Percentiles rank a stretch among this genome's conserved stretches.
Conservation (phyloP, 768 basidiomycete genomes). For the Lactarius sp. region DNA sequence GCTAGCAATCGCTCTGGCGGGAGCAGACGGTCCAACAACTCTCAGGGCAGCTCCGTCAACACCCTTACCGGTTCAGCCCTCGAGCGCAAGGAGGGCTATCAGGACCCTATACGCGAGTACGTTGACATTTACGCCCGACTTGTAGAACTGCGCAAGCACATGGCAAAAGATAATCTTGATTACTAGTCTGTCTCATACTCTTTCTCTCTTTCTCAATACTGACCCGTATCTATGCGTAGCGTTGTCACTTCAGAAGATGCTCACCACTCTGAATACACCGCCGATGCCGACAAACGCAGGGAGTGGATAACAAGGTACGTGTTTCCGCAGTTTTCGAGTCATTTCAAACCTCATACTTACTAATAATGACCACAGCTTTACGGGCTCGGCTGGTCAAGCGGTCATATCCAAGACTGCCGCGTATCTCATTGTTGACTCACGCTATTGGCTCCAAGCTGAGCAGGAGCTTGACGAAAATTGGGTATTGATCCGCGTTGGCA, state of each 20-base stretch:
- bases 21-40: conserved; percentile 19
- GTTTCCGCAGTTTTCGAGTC: not conserved
- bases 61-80: conserved; percentile 28
- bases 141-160: conserved; percentile 21
- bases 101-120: conserved; percentile 24
- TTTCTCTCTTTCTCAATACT: conserved; percentile 9
- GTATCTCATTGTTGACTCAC: conserved; percentile 73
- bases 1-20: conserved; percentile 19
- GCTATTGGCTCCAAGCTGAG: conserved; percentile 78
- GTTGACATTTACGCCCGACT: conserved; percentile 27
- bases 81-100: conserved; percentile 27
- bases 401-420: conserved; percentile 62
- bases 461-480: conserved; percentile 72
- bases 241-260: conserved; percentile 76
- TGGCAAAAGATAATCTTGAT: conserved; percentile 26
- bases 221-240: conserved; percentile 35
- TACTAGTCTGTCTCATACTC: conserved; percentile 20
- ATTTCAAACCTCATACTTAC: not conserved
- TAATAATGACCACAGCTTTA: conserved; percentile 40
- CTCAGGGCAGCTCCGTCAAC: conserved; percentile 22
- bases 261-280: conserved; percentile 79
- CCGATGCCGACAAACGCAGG: conserved; percentile 67
- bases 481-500: conserved; percentile 58
- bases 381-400: conserved; percentile 65
- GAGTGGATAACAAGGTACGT: conserved; percentile 74